These are phyloP conservation scores for Tremellales sp. DNA, from an alignment of 1,284 basidiomycete genomes.

Conservation along the genomic window DNA sequence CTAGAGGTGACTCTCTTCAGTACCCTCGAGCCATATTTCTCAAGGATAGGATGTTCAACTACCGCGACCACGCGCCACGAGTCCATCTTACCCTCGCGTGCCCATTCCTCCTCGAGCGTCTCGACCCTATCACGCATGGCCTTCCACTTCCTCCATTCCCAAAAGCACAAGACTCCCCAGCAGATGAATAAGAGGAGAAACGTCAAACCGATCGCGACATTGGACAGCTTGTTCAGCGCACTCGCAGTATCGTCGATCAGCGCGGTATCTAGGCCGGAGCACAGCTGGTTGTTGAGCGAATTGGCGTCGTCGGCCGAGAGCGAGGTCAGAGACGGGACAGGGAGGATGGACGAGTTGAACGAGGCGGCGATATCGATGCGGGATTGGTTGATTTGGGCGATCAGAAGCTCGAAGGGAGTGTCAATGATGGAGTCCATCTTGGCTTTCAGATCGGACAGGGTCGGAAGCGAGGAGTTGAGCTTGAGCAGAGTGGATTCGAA, in stretches of 20 bases:
- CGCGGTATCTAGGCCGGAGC: constrained; percentile 69
- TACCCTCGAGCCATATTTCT: constrained; percentile 31
- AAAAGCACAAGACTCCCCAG: constrained; percentile 40
- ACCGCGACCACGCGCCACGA: constrained; percentile 43
- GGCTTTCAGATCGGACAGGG: constrained; percentile 68
- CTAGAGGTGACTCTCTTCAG: constrained; percentile 20
- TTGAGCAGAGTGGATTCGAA: constrained; percentile 68
- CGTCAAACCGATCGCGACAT: constrained; percentile 70
- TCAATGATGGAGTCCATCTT: constrained; percentile 69
- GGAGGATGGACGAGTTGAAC: constrained; percentile 66
- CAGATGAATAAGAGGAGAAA: constrained; percentile 42
- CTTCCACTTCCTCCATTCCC: constrained; percentile 47
- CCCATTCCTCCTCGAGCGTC: constrained; percentile 34
- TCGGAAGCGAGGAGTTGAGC: constrained; percentile 78
- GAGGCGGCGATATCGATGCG: constrained; percentile 59
- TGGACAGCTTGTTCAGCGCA: constrained; percentile 69
- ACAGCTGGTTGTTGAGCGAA: constrained; percentile 51
- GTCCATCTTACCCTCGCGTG: constrained; percentile 19
- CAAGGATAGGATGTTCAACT: constrained; percentile 45
- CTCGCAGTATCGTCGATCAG: constrained; percentile 75
- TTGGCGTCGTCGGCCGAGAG: constrained; percentile 23
- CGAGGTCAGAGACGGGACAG: constrained; percentile 56
- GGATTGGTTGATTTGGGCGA: constrained; percentile 80
- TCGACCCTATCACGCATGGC: constrained; percentile 36
- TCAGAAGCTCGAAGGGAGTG: constrained; percentile 77